Evolutionary conservation across 2,329 filamentous ascomycete species (phyloP).

Genomic region (Elsinoe arachidis): DNA sequence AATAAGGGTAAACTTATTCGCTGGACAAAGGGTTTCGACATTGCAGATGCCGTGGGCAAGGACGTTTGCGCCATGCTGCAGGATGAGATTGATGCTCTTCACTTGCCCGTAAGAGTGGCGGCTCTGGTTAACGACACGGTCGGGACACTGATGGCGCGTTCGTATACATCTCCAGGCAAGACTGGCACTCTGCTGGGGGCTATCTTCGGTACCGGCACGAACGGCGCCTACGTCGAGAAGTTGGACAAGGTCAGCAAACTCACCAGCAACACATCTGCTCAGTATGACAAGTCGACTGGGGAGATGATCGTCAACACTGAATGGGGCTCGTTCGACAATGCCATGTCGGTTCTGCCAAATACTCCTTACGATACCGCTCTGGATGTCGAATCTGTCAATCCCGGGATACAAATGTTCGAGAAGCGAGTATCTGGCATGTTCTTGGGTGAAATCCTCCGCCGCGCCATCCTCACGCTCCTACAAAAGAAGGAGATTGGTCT

Average conservation of each 20-base stretch:
- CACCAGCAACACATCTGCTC: slow-evolving; percentile 35
- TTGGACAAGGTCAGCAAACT: slow-evolving; percentile 75
- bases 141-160: slow-evolving; percentile 93
- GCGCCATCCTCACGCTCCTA: slow-evolving; percentile 64
- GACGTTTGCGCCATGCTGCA: slow-evolving; percentile 91
- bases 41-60: slow-evolving; percentile 85
- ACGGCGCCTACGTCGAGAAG: slow-evolving; percentile 95
- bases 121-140: slow-evolving; percentile 97
- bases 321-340: slow-evolving; percentile 97
- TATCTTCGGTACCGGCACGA: slow-evolving; percentile 96
- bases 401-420: slow-evolving; percentile 96
- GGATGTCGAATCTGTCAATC: slow-evolving; percentile 75
- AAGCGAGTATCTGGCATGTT: slow-evolving; percentile 99
- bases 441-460: slow-evolving; percentile 82
- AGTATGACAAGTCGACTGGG: slow-evolving; percentile 71
- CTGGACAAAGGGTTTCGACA: slow-evolving; percentile 99
- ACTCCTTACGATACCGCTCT: slow-evolving; percentile 74
- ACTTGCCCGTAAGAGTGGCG: slow-evolving; percentile 85
- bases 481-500: slow-evolving; percentile 58
- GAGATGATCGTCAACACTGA: slow-evolving; percentile 98
- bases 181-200: slow-evolving; percentile 82
- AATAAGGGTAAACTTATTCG: slow-evolving; percentile 91
- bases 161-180: slow-evolving; percentile 85
- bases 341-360: slow-evolving; percentile 75
- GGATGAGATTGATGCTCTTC: slow-evolving; percentile 74